Percentiles rank a stretch among this genome's conserved stretches.
Evolutionary conservation across 495 filamentous ascomycete species (phyloP).

Genomic region (Xylaria longipes): DNA sequence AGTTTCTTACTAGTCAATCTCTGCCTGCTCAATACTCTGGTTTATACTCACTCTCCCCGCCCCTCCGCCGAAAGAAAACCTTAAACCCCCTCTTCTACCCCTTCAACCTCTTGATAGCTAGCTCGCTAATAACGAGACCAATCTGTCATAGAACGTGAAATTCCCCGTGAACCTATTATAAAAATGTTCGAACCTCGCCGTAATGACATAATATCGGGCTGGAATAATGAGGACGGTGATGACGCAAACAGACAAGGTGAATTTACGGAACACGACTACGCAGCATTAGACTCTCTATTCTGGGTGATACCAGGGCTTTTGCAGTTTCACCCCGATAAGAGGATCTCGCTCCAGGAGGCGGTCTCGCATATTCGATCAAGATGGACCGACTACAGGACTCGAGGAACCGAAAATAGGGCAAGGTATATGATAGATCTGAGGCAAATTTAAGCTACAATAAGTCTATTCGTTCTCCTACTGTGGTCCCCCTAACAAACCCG

Average conservation of each 20-base stretch:
- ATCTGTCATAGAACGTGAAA: not conserved
- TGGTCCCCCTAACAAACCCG: no score
- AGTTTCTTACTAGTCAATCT: slow-evolving; percentile 4
- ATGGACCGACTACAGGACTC: slow-evolving; percentile 5
- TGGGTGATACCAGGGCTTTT: slow-evolving; percentile 6
- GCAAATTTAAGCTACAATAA: no score
- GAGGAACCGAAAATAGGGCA: not conserved
- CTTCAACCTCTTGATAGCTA: not conserved
- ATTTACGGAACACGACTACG: slow-evolving; percentile 14
- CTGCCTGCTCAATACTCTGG: not conserved
- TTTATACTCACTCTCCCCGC: not conserved
- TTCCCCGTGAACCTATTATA: slow-evolving; percentile 2
- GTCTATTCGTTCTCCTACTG: no score
- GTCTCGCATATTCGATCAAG: not conserved
- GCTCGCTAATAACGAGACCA: slow-evolving; percentile 2
- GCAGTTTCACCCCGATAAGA: not conserved
- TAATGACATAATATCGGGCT: slow-evolving; percentile 8
- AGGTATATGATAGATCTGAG: not conserved
- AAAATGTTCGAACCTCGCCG: slow-evolving; percentile 23
- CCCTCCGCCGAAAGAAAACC: not conserved
- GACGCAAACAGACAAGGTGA: slow-evolving; percentile 12
- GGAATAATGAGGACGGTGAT: not conserved
- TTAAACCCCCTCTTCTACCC: not conserved
- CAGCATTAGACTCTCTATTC: slow-evolving; percentile 5
- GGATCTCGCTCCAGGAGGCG: not conserved